Evolutionary conservation across 306 rosid species (phyloP).

Genomic region (Erythrophleum fordii): DNA sequence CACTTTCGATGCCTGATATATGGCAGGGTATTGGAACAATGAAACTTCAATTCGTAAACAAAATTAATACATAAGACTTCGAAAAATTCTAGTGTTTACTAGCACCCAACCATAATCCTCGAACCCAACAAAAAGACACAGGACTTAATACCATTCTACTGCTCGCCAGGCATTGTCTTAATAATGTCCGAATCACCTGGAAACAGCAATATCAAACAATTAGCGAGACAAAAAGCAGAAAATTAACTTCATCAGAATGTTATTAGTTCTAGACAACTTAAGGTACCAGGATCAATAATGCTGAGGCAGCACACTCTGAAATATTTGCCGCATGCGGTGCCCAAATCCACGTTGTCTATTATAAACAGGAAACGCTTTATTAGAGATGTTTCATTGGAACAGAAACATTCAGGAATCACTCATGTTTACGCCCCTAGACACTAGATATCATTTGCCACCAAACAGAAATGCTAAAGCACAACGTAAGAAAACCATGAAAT

Average conservation of each 20-base stretch:
- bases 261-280: neutral
- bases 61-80: neutral
- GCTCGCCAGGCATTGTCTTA: conserved; percentile 52
- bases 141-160: conserved; percentile 18
- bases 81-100: neutral
- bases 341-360: conserved; percentile 80
- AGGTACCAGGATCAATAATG: conserved; percentile 75
- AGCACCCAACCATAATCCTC: neutral
- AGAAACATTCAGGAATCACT: neutral
- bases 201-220: conserved; percentile 9
- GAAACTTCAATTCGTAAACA: conserved; percentile 20
- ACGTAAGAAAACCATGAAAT: neutral
- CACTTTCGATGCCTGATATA: neutral
- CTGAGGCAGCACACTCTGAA: conserved; percentile 95
- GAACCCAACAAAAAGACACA: conserved; percentile 3
- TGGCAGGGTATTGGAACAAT: neutral
- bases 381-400: neutral
- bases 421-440: neutral
- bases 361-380: neutral
- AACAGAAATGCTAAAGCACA: neutral
- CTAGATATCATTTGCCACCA: neutral
- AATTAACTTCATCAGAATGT: neutral
- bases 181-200: conserved; percentile 66
- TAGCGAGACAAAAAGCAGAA: neutral
- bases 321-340: conserved; percentile 85